Base-by-base conservation (phyloP, 108 stramenopile genomes). In the Pseudonitzschia delicatissima region DNA sequence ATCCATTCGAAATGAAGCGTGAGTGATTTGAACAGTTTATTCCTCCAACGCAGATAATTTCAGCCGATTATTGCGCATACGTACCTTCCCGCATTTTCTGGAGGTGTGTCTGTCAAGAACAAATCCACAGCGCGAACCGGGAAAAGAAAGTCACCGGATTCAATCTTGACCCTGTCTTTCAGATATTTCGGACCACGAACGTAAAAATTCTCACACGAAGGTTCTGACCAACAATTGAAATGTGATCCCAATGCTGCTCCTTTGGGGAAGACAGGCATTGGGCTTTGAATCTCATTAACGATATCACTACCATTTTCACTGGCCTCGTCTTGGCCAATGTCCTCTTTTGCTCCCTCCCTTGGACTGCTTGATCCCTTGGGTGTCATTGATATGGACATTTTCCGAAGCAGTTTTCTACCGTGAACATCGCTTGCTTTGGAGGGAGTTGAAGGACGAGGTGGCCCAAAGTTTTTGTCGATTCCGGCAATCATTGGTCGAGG, bases 171-270 rank as follows among this genome's bases (percentile, higher is more conserved):
- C 64, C 76, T 87, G 71, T 94, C 90, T 8, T 31, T 76, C 42
- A 94, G 48, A 49, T 94, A 94, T 31, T 85, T 73, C 23, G 71
- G 37, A 35, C 93, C 93, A 33, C 93, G 86, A 35, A 94, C 87
- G 8, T 84, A 62, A 68, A 92, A 92, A 33, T 80, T 68, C n/a
- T 40, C 55, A 8, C 60, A 62, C 26, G 66, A 61, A 15, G 93
- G 88, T 32, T 78, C 78, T 6, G 80, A 82, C 86, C 82, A 92
- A 69, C 88, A 87, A 70, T 94, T 93, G 35, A 71, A 47, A 25
- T 85, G 72, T 26, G 82, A 79, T 23, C 87, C 86, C 36, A 89
- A 47, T n/a, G 74, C 67, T 18, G 87, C 86, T 9, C 90, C 90
- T 17, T 67, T 60, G 9, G 90, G 90, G 35, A 91, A 88, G 52